Base-by-base conservation (phyloP, 176 grass and related monocot species). In the Carex cristatella region DNA sequence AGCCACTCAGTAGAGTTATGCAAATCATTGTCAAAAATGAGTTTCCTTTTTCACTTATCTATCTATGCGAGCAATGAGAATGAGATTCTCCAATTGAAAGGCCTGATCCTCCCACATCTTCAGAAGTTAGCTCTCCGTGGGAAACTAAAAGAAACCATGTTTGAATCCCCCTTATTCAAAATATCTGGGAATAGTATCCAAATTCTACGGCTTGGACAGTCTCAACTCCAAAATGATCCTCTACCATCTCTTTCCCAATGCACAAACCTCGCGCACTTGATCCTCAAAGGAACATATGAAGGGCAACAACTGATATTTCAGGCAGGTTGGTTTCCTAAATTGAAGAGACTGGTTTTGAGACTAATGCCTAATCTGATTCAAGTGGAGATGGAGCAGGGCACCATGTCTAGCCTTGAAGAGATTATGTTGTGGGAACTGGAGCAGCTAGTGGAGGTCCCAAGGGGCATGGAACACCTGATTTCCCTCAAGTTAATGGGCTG, bases 301-400 rank as follows among this genome's bases (percentile, higher is more conserved):
- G 33, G 91, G 1, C 81, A 80, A 5, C 46, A 4, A 15, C 13
- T 92, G 51, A 44, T 1, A 42, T 75, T 91, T 49, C 4, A 51
- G 11, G 5, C 7, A 5, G 10, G 42, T 6, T 88, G 69, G 6
- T 91, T 91, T 73, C 83, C 79, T 5, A 91, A 42, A 35, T 58
- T 88, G 4, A 23, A 4, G 19, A 0, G 0, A 7, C 8, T 91
- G 30, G 0, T 0, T 0, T 72, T 91, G 78, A 0, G 0, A 18
- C 10, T 11, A 57, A 73, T 81, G 18, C 31, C 40, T 0, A 35
- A 32, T 0, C 61, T 91, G 2, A 62, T 48, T 28, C 4, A 86
- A 65, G 11, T 88, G 3, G 19, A 79, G 38, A 88, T 91, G n/a
- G 83, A 84, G 53, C 10, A 88, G 65, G 64, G 58, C 31, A 84